Evolutionary conservation across 768 basidiomycete species (phyloP).

Genomic region (Boletus rubroflammeus): DNA sequence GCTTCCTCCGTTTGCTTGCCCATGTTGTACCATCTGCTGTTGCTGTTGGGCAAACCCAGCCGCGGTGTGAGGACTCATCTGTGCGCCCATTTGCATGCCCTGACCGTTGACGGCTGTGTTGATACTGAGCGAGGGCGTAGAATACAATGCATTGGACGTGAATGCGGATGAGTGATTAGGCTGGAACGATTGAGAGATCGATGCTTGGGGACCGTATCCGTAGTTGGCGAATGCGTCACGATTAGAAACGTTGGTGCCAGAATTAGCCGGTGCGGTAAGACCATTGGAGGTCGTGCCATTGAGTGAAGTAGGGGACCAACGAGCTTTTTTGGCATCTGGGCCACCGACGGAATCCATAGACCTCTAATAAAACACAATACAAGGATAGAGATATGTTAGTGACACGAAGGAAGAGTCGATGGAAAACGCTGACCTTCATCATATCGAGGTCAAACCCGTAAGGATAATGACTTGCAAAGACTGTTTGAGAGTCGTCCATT

Average conservation of each 20-base stretch:
- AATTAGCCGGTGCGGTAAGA: slow-evolving; percentile 36
- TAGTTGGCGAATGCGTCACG: slow-evolving; percentile 83
- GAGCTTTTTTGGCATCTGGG: slow-evolving; percentile 85
- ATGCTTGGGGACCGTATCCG: slow-evolving; percentile 77
- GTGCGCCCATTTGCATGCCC: slow-evolving; percentile 44
- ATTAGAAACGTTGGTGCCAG: slow-evolving; percentile 37
- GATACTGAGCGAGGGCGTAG: slow-evolving; percentile 66
- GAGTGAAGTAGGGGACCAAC: slow-evolving; percentile 74
- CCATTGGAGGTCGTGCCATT: slow-evolving; percentile 34
- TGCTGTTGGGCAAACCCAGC: slow-evolving; percentile 51
- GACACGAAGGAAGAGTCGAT: background rate
- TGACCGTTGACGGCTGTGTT: slow-evolving; percentile 53
- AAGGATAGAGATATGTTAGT: background rate
- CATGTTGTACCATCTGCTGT: slow-evolving; percentile 28
- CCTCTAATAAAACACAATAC: slow-evolving; percentile 45
- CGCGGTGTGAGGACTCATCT: slow-evolving; percentile 68
- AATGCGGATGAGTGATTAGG: slow-evolving; percentile 46
- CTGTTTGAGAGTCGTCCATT: slow-evolving; percentile 76
- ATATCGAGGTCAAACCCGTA: slow-evolving; percentile 85
- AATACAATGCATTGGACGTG: slow-evolving; percentile 61
- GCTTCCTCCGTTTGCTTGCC: slow-evolving; percentile 44
- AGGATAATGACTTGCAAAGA: slow-evolving; percentile 65
- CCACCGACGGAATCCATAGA: slow-evolving; percentile 82
- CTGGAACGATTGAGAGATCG: slow-evolving; percentile 53
- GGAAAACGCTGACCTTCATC: slow-evolving; percentile 67